Base-by-base conservation (phyloP, 305 asterid genomes). In the Fraxinus platypoda region DNA sequence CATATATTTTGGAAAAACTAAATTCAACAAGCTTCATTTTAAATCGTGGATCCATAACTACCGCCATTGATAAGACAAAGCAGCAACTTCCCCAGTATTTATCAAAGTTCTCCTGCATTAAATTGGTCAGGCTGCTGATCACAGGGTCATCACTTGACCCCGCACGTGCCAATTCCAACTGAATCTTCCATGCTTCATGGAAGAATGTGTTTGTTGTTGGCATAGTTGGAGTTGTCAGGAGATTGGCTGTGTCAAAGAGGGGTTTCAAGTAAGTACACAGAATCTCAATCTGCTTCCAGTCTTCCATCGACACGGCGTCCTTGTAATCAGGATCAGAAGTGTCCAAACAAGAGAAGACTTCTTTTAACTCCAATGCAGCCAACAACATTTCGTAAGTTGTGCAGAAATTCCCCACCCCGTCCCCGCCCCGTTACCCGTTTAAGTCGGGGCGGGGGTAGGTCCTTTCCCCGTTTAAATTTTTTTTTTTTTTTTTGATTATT, bases 171-270 rank as follows among this genome's bases (percentile, higher is more conserved):
- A 94, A 80, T 83, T 96, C 99, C 84, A 96, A 57, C 84, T 93
- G 98, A 81, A 96, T 92, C 91, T 94, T 96, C 99, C 98, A 96
- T 12, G 92, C 98, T 86, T 96, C 98, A 25, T 94, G 99, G 87
- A 96, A 96, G 87, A 94, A 94, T 3, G 92, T 86, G 87, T 93
- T 93, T 28, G 95, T 92, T 0, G 98, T 96, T 1, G 94, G 94
- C 19, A 91, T 80, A 12, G 82, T 77, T 12, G 87, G 75, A 4
- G 89, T 75, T 0, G 93, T 88, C 71, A 94, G 87, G 46, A 94
- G 87, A 86, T 82, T 88, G 28, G 99, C 98, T 0, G 98, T 93
- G 86, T 93, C 98, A 25, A 91, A 91, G 15, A 96, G 87, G 64
- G 92, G 97, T 73, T 91, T 94, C 84, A 94, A 80, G 84, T 85